Percentiles rank a stretch among this genome's conserved stretches.
These are phyloP conservation scores for Andalucia godoyi DNA, from an alignment of 78 protist species.

Conservation along the genomic window DNA sequence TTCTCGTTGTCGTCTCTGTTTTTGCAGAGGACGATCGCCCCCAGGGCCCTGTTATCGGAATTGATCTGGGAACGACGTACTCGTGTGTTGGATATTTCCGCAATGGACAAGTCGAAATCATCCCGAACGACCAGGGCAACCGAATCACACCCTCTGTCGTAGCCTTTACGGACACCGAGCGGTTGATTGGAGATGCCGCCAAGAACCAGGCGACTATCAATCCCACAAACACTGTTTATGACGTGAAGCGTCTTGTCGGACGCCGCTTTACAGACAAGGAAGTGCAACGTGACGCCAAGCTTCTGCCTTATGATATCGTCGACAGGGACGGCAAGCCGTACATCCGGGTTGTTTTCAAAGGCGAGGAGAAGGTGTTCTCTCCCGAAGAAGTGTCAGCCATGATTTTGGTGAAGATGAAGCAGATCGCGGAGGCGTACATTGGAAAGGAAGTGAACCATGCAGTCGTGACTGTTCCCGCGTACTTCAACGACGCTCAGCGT, in stretches of 20 bases:
- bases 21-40: too few species aligned
- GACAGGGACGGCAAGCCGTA: constrained; percentile 72
- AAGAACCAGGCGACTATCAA: constrained; percentile 36
- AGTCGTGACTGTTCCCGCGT: constrained; percentile 79
- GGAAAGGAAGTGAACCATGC: constrained; percentile 30
- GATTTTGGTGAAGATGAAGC: constrained; percentile 91
- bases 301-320: constrained; percentile 85
- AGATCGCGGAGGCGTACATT: constrained; percentile 78
- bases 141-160: constrained; percentile 78
- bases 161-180: constrained; percentile 61
- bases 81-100: constrained; percentile 52
- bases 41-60: constrained; percentile 33
- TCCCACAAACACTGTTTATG: constrained; percentile 63
- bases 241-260: constrained; percentile 75
- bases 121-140: constrained; percentile 88
- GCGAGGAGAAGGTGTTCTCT: constrained; percentile 62
- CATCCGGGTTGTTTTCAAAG: constrained; percentile 72
- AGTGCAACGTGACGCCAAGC: constrained; percentile 89
- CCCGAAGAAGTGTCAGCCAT: constrained; percentile 98
- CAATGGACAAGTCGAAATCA: constrained; percentile 72
- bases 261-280: constrained; percentile 30
- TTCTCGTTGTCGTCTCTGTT: too few species aligned
- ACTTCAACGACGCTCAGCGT: constrained; percentile 74
- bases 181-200: constrained; percentile 82
- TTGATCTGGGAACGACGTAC: constrained; percentile 57